A percentile compares a stretch with the other conserved stretches of the same genome.
These are phyloP conservation scores for Sporothrix euskadiensis DNA, from an alignment of 2,329 filamentous ascomycete species.

Conservation along the genomic window DNA sequence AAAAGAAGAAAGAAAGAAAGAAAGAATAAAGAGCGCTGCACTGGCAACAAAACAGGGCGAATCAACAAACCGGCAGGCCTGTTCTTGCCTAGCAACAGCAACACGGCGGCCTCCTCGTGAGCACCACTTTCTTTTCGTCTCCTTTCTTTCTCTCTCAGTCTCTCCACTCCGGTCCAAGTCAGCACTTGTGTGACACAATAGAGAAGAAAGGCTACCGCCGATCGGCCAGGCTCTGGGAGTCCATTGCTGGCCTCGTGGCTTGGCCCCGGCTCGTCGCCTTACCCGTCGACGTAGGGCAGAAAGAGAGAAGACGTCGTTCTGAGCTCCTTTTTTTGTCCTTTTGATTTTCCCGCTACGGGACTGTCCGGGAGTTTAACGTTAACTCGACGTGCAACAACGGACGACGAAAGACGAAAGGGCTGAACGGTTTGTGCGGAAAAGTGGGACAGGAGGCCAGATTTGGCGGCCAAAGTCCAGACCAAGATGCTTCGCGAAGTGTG, in stretches of 20 bases:
- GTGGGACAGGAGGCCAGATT: constrained; percentile 37
- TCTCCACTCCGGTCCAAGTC: constrained; percentile 6
- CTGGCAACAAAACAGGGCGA: not conserved
- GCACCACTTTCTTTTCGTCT: not conserved
- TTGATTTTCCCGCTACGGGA: constrained; percentile 27
- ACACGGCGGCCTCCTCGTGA: not conserved
- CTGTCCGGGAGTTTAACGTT: constrained; percentile 26
- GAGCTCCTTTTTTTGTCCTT: not conserved
- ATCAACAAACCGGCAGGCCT: not conserved
- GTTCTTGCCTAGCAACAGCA: constrained; percentile 3
- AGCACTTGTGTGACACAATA: constrained; percentile 7
- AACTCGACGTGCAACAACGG: constrained; percentile 17
- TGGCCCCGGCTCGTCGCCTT: not conserved
- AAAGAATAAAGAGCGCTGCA: not conserved
- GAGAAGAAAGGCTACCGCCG: not conserved
- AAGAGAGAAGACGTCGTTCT: not conserved
- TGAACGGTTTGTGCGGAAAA: constrained; percentile 25
- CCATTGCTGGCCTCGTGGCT: not conserved
- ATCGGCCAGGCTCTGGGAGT: not conserved
- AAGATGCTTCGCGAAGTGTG: constrained; percentile 30
- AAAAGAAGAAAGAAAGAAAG: not conserved
- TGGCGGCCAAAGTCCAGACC: constrained; percentile 32
- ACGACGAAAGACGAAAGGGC: not conserved
- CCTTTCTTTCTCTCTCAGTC: not conserved
- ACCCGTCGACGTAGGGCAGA: not conserved